Conservation (phyloP, 202 grass and related monocot genomes). For the Alloteropsis angusta region DNA sequence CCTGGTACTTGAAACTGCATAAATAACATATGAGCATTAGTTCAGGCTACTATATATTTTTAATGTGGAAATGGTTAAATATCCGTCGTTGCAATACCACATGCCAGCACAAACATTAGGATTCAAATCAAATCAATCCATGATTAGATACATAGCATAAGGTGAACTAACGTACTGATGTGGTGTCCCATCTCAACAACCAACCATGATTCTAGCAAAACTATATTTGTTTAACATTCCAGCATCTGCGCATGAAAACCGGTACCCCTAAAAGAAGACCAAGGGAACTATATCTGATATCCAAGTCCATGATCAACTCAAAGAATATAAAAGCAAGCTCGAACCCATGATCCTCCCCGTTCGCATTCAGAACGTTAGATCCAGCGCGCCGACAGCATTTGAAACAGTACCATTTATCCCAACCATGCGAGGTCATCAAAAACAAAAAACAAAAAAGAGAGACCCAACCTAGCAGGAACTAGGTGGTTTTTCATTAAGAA, state of each 20-base stretch:
- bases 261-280: slow-evolving; percentile 1
- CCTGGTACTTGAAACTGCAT: slow-evolving; percentile 59
- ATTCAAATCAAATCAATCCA: not conserved
- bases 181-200: slow-evolving; percentile 8
- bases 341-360: not conserved
- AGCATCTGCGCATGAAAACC: not conserved
- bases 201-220: not conserved
- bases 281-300: not conserved
- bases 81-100: not conserved
- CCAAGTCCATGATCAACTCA: not conserved
- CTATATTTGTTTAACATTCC: not conserved
- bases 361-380: slow-evolving; percentile 18
- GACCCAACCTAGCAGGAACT: no score
- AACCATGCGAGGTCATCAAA: not conserved
- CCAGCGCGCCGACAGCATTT: not conserved
- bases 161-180: not conserved
- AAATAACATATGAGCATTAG: slow-evolving; percentile 4
- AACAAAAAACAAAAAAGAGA: no score
- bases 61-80: not conserved
- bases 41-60: not conserved
- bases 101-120: not conserved
- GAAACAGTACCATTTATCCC: not conserved
- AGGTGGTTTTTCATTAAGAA: no score
- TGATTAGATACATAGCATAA: not conserved
- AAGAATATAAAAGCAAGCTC: not conserved